These are phyloP conservation scores for Aureobasidium namibiae DNA, from an alignment of 2,329 filamentous ascomycete species.

Conservation along the genomic window DNA sequence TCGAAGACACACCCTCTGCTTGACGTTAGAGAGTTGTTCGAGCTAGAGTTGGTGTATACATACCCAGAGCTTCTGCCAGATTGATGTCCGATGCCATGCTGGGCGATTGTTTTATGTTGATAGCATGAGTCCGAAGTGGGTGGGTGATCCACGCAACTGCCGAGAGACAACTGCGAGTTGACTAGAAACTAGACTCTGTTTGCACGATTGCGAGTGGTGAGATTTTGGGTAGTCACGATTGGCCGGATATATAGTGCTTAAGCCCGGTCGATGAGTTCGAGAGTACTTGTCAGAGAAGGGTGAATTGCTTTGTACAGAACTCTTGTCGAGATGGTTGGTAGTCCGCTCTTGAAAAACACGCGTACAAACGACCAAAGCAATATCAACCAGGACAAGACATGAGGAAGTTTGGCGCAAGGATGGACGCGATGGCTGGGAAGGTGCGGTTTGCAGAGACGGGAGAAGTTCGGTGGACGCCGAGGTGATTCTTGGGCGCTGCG, in stretches of 20 bases:
- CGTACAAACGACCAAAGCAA: neutral
- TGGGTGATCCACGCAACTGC: neutral
- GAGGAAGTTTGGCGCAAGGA: neutral
- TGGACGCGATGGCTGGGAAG: neutral
- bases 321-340: neutral
- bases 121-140: neutral
- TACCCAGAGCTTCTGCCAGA: constrained; percentile 12
- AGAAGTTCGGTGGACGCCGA: constrained; percentile 1
- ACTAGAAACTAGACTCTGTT: neutral
- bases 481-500: neutral
- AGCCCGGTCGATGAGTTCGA: neutral
- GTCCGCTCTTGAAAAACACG: neutral
- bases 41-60: neutral
- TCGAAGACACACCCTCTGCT: constrained; percentile 33
- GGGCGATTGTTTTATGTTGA: neutral
- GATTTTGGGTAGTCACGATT: neutral
- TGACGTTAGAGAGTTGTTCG: neutral
- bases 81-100: constrained; percentile 9
- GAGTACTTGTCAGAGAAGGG: neutral
- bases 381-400: neutral
- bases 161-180: neutral
- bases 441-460: neutral
- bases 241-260: constrained; percentile 2
- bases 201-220: neutral
- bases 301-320: neutral